Base-by-base conservation (phyloP, 2,329 filamentous ascomycete species). In the Penicillium rolfsii region DNA sequence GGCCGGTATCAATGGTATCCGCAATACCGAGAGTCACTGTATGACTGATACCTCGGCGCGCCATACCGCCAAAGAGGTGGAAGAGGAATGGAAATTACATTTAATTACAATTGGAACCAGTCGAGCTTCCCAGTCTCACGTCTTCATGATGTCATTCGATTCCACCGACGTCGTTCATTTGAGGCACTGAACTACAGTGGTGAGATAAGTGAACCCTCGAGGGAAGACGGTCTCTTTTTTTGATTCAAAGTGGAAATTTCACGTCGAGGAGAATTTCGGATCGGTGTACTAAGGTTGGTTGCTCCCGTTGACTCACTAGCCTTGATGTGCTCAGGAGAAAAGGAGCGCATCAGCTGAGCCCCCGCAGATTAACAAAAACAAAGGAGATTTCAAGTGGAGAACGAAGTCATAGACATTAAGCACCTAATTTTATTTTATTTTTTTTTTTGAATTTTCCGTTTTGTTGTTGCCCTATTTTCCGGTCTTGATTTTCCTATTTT, bases 61-160 rank as follows among this genome's bases (percentile, higher is more conserved):
- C 4, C 46, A 49, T 49, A 16, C 45, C 45, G 45, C 45, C 41
- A 30, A 48, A 30, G 26, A 50, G 22, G 30, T 35, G 30, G 30
- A 8, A 8, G 30, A 33, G 30, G 9, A 4, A 11, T 6, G 30
- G 9, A 33, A 33, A 11, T 33, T 33, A 11, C 19, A 22, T 22
- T 22, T 22, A 33, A 33, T 33, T 33, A 33, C 30, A 33, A 33
- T 33, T 48, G 26, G 45, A 16, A 48, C 26, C 11, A 48, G 45
- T 48, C 22, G 22, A 46, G 43, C 43, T 46, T 5, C 43, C 12
- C 14, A 16, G 45, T 22, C 30, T 38, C 19, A 48, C 64, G 58
- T 64, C 61, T 61, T 64, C 58, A 68, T 70, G 67, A 70, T 70
- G 67, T 70, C 67, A 68, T 61, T 50, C n/a, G 41, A 36, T 16